A percentile compares a stretch with the other conserved stretches of the same genome.
phyloP scores from a whole-genome alignment of 106 monocot genomes.

The Platanthera zijinensis region DNA sequence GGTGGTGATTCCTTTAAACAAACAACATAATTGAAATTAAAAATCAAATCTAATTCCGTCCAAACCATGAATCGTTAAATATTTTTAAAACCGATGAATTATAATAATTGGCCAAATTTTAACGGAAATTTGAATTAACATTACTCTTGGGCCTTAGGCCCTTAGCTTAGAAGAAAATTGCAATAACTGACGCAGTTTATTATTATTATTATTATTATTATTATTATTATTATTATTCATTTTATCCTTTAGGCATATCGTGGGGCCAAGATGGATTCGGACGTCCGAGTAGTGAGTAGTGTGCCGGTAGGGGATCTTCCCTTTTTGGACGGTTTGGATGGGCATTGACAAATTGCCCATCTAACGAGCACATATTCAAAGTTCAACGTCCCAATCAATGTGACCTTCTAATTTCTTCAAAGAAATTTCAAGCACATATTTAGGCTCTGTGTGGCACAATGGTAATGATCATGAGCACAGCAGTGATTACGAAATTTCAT shows the following conservation, averaged over 20 bases:
- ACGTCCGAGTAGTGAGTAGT: background rate
- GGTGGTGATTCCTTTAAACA: no score
- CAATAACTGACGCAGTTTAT: background rate
- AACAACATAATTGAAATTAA: no score
- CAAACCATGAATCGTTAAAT: no score
- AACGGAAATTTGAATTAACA: no score
- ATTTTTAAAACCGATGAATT: no score
- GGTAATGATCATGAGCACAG: no score
- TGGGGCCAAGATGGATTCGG: background rate
- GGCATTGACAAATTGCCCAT: background rate
- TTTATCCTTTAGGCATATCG: background rate
- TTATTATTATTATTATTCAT: background rate
- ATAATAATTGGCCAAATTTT: no score
- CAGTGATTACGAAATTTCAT: no score
- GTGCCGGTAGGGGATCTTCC: background rate
- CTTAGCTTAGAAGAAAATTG: background rate
- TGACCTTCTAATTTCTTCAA: background rate
- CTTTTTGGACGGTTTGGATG: background rate
- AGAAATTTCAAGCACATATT: no score
- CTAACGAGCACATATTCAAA: background rate
- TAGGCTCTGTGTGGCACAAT: no score
- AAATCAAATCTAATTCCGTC: no score
- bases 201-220: background rate
- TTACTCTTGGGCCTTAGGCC: background rate
- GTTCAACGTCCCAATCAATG: background rate